A percentile compares a stretch with the other conserved stretches of the same genome.
These are phyloP conservation scores for Diplodia corticola DNA, from an alignment of 2,329 filamentous ascomycete species.

Conservation along the genomic window DNA sequence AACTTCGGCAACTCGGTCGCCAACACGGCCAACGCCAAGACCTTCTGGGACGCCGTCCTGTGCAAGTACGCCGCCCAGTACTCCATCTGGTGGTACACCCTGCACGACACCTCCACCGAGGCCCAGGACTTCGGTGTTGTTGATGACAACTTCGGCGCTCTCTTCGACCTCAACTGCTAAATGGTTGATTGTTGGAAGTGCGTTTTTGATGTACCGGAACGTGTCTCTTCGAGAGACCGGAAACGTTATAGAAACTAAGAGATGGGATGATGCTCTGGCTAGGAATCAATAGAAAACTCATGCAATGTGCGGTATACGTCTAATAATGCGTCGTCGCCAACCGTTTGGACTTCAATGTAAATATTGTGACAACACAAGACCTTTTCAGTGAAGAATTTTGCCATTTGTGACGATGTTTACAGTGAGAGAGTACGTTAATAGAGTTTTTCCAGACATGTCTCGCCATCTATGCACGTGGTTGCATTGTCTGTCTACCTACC, in stretches of 20 bases:
- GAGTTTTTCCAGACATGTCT: no score
- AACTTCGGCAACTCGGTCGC: conserved; percentile 21
- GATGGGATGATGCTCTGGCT: background rate
- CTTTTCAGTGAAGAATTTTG: background rate
- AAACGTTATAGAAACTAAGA: background rate
- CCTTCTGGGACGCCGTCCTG: conserved; percentile 25
- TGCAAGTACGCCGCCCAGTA: conserved; percentile 23
- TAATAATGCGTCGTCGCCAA: background rate
- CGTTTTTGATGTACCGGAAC: background rate
- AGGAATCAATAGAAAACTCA: background rate
- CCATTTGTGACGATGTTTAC: background rate
- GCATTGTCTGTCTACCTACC: no score
- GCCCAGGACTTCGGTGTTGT: conserved; percentile 24
- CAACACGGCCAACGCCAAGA: conserved; percentile 20
- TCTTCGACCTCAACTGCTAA: conserved; percentile 24
- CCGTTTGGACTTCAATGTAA: conserved; percentile 7
- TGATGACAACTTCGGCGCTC: conserved; percentile 23
- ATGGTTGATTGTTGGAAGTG: background rate
- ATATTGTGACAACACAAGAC: background rate
- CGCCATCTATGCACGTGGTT: no score
- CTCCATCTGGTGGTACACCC: conserved; percentile 26
- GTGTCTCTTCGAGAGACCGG: background rate
- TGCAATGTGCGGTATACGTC: conserved; percentile 6
- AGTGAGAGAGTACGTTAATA: no score
- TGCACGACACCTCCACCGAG: conserved; percentile 22